Evolutionary conservation across 768 basidiomycete genomes (phyloP).

Genomic region (Lactarius sp.): DNA sequence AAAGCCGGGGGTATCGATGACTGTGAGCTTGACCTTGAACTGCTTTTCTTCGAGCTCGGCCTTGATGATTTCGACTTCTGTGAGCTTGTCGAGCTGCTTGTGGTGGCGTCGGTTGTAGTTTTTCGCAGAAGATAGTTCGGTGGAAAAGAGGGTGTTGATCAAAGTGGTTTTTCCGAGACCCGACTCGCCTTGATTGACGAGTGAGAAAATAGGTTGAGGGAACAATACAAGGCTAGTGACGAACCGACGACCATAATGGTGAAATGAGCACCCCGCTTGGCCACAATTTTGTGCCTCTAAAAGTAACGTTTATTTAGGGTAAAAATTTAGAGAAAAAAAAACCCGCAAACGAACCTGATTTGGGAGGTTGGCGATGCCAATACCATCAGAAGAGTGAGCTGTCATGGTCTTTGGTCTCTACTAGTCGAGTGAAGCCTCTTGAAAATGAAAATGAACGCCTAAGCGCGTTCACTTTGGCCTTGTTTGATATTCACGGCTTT

Average conservation of each 20-base stretch:
- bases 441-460: not conserved
- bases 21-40: conserved; percentile 98
- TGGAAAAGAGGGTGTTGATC: conserved; percentile 98
- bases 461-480: not conserved
- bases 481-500: not conserved
- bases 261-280: conserved; percentile 95
- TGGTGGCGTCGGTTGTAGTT: conserved; percentile 85
- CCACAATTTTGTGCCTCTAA: conserved; percentile 98
- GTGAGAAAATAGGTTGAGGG: conserved; percentile 2
- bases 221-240: conserved; percentile 29
- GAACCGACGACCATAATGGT: conserved; percentile 98
- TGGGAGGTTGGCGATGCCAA: conserved; percentile 94
- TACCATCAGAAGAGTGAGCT: conserved; percentile 53
- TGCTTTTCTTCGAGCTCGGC: conserved; percentile 98
- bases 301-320: conserved; percentile 11
- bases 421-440: not conserved
- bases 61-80: conserved; percentile 98
- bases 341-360: conserved; percentile 69
- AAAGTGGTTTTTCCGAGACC: conserved; percentile 96
- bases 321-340: not conserved
- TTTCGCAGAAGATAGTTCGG: conserved; percentile 87
- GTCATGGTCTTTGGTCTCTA: conserved; percentile 13
- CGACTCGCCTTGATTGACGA: conserved; percentile 67
- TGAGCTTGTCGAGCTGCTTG: conserved; percentile 98
- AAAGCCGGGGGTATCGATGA: conserved; percentile 98